Evolutionary conservation across 441 rosid genomes (phyloP).

Genomic region (Corymbia citriodora): DNA sequence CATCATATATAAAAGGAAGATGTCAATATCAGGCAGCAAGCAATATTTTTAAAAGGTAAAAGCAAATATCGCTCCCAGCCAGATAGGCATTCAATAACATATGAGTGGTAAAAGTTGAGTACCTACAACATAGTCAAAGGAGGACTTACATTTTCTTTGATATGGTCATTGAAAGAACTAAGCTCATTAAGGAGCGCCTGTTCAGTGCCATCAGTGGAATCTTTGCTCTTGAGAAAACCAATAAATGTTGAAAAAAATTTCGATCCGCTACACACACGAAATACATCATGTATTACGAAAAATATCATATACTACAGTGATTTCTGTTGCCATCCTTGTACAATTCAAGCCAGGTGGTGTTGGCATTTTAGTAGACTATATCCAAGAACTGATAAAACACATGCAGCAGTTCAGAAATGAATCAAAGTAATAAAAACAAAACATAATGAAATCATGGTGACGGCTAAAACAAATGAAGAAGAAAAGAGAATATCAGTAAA

Average conservation of each 20-base stretch:
- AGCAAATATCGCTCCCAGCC: background rate
- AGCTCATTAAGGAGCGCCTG: constrained; percentile 68
- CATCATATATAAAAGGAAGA: background rate
- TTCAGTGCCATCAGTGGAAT: constrained; percentile 72
- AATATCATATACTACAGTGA: background rate
- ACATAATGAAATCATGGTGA: background rate
- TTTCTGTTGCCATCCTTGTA: background rate
- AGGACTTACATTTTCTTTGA: constrained; percentile 62
- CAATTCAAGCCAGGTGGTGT: background rate
- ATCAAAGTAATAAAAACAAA: background rate
- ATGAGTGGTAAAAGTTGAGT: background rate
- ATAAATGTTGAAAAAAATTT: constrained; percentile 87
- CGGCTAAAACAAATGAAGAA: background rate
- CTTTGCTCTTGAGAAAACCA: constrained; percentile 91
- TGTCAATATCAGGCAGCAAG: background rate
- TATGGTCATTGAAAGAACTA: constrained; percentile 50
- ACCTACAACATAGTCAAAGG: background rate
- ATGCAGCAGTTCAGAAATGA: background rate
- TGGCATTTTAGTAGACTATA: background rate
- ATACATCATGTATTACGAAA: background rate
- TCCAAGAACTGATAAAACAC: background rate
- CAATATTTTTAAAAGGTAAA: background rate
- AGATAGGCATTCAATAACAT: background rate
- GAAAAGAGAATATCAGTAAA: background rate
- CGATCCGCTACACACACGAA: constrained; percentile 56